Conservation (phyloP, 108 stramenopile genomes). For the Poteriospumella lacustris region DNA sequence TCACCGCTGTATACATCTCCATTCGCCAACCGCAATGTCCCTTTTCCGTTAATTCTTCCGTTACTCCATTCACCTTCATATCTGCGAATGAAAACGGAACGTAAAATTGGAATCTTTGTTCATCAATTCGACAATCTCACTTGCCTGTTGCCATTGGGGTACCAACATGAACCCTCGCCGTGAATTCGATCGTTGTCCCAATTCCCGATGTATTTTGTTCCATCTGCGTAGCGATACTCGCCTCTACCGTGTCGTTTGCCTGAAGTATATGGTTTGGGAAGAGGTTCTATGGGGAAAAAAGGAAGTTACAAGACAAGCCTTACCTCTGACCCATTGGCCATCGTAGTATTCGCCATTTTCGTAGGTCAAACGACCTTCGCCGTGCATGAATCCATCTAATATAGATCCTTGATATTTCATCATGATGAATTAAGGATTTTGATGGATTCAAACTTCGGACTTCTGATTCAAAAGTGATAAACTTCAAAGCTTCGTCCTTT, state of each 20-base stretch:
- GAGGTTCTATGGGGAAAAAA: neutral
- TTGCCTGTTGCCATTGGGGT: conserved; percentile 23
- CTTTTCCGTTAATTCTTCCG: conserved; percentile 28
- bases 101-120: neutral
- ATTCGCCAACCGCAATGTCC: conserved; percentile 36
- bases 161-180: conserved; percentile 37
- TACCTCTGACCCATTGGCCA: conserved; percentile 17
- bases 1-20: conserved; percentile 42
- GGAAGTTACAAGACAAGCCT: neutral
- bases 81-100: neutral
- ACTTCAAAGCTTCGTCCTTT: too few relatives aligned
- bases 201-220: conserved; percentile 35
- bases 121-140: neutral
- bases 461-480: too few relatives aligned
- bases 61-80: conserved; percentile 24
- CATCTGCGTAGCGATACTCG: conserved; percentile 37
- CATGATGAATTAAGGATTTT: neutral
- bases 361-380: neutral
- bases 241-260: conserved; percentile 27
- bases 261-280: neutral
- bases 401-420: conserved; percentile 29
- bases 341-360: conserved; percentile 29
- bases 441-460: too few relatives aligned
- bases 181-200: conserved; percentile 41
- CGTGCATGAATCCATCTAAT: conserved; percentile 27